Conservation (phyloP, 148 eudicot genomes). For the Simmondsia chinensis region DNA sequence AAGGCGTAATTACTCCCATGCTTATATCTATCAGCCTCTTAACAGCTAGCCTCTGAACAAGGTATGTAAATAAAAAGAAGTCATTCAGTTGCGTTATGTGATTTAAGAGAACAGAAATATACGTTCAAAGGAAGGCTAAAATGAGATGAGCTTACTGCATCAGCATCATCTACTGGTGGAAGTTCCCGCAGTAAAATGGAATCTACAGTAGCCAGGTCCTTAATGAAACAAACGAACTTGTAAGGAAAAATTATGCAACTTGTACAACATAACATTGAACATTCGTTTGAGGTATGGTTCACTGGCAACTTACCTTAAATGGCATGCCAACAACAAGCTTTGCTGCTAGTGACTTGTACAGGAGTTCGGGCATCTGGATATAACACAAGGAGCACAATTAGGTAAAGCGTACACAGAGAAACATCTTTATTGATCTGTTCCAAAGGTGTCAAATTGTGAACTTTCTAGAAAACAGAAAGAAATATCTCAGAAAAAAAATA, state of each 20-base stretch:
- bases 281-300: not conserved
- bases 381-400: slow-evolving; percentile 3
- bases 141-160: slow-evolving; percentile 56
- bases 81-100: slow-evolving; percentile 9
- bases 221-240: slow-evolving; percentile 8
- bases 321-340: slow-evolving; percentile 95
- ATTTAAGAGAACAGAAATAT: not conserved
- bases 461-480: not conserved
- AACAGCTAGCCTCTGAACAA: slow-evolving; percentile 78
- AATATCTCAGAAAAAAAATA: not conserved
- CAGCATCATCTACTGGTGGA: slow-evolving; percentile 67
- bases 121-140: not conserved
- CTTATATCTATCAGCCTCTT: slow-evolving; percentile 85
- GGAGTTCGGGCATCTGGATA: slow-evolving; percentile 72
- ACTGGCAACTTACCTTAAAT: slow-evolving; percentile 50
- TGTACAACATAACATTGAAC: not conserved
- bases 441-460: not conserved
- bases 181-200: slow-evolving; percentile 83
- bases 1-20: slow-evolving; percentile 85
- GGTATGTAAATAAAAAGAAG: slow-evolving; percentile 10
- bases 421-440: not conserved
- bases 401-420: slow-evolving; percentile 1
- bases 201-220: slow-evolving; percentile 99
- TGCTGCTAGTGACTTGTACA: slow-evolving; percentile 84
- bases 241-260: slow-evolving; percentile 2